Evolutionary conservation across 495 filamentous ascomycete genomes (phyloP), one percentile per base, ranked within the genome.

Genomic region (Talaromyces borbonicus): DNA sequence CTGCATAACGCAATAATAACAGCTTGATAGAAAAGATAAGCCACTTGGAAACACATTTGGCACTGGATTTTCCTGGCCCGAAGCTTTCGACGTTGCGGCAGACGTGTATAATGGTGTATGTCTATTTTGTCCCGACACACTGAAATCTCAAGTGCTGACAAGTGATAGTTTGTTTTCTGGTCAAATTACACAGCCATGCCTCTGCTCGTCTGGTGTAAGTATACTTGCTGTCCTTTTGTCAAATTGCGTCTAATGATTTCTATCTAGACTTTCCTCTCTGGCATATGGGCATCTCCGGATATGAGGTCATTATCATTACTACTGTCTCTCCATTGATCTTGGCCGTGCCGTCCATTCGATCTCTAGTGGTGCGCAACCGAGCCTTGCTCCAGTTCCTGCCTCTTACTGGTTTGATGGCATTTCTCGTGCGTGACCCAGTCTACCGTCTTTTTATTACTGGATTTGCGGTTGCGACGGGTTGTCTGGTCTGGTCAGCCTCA

Each of bases 281-380:
- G 93, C 80, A 96, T 61, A 97, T 99, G 93, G 93, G 93, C 47
- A 89, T 99, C 49, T 99, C 93, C 6, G 93, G 93, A 46, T 96
- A 94, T 52, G 93, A 99, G 66, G 81, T 81, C 20, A 71, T 90
- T 49, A 79, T 99, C 60, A 79, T 95, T 75, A 74, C 74, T 50
- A 89, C 84, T n/a, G 56, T 87, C 41, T 84, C 88, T 4, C 92
- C 93, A 0, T 68, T 89, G 18, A 61, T 96, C n/a, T 81, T 97
- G 24, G 77, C 72, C 20, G 82, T 90, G 46, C 71, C 66, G 24
- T 72, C 81, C 2, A 38, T 96, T 31, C 82, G 85, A 30, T 76
- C 74, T 23, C 60, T 85, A 8, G 72, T 87, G 8, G 61, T 79
- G 35, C 77, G 75, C 38, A 85, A 90, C 51, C 60, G 85, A 47